These are phyloP conservation scores for Pythium plurisporium DNA, from an alignment of 352 stramenopile species.

Conservation along the genomic window DNA sequence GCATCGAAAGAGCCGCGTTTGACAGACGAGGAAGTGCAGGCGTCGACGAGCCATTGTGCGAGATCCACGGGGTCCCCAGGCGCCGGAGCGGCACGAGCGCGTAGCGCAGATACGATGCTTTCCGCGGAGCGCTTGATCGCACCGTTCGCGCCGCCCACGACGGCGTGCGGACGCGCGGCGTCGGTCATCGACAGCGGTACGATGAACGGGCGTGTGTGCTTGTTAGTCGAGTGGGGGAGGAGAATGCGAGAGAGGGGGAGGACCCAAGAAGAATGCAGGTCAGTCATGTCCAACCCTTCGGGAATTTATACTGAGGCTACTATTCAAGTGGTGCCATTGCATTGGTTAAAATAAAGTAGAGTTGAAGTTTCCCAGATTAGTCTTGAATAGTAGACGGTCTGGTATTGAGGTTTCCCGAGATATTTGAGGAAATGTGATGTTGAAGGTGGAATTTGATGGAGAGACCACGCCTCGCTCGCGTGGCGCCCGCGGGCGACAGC, in stretches of 20 bases:
- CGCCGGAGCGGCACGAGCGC: neutral
- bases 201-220: neutral
- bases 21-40: neutral
- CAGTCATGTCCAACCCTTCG: neutral
- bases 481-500: neutral
- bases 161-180: slow-evolving; percentile 4
- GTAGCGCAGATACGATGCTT: neutral
- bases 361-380: slow-evolving; percentile 6
- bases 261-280: neutral
- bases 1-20: too few species aligned
- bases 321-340: neutral
- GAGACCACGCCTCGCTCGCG: neutral
- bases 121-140: neutral
- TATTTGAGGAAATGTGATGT: neutral
- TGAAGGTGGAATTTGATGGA: neutral
- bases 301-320: neutral
- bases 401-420: neutral
- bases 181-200: slow-evolving; percentile 4
- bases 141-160: neutral
- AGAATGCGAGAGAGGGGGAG: neutral
- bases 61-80: slow-evolving; percentile 12
- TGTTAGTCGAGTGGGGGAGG: slow-evolving; percentile 3
- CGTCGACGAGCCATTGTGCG: slow-evolving; percentile 23
- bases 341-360: too few species aligned
- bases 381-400: slow-evolving; percentile 1